These are phyloP conservation scores for Stylonectria norvegica DNA, from an alignment of 2,329 filamentous ascomycete species.

Conservation along the genomic window DNA sequence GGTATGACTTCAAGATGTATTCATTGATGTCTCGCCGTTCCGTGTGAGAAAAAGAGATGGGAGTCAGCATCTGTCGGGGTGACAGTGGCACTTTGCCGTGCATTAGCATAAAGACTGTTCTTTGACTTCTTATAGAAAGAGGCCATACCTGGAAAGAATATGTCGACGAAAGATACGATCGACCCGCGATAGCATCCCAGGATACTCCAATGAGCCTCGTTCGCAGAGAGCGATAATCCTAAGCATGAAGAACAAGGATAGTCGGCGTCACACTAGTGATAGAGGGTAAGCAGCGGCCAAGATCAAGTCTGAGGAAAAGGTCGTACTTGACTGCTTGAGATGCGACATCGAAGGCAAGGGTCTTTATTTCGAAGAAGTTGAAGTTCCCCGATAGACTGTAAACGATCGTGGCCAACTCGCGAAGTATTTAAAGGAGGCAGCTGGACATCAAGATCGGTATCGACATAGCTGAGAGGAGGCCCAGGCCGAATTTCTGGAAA, in stretches of 20 bases:
- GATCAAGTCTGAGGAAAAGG: background rate
- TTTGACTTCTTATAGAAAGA: background rate
- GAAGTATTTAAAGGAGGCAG: constrained; percentile 54
- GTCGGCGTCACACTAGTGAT: constrained; percentile 48
- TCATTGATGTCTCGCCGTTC: constrained; percentile 51
- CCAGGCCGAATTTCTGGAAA: constrained; percentile 38
- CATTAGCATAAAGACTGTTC: constrained; percentile 10
- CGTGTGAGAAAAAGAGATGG: constrained; percentile 48
- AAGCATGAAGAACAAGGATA: constrained; percentile 48
- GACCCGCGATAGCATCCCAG: constrained; percentile 52
- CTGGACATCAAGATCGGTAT: constrained; percentile 49
- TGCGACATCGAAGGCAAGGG: constrained; percentile 51
- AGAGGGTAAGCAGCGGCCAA: constrained; percentile 13
- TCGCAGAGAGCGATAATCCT: constrained; percentile 34
- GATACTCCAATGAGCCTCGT: constrained; percentile 44
- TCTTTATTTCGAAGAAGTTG: constrained; percentile 45
- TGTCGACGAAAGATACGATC: constrained; percentile 44
- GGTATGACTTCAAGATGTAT: constrained; percentile 46
- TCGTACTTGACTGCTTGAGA: constrained; percentile 46
- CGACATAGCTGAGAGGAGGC: constrained; percentile 38
- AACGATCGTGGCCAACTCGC: constrained; percentile 48
- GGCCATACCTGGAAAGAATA: constrained; percentile 47
- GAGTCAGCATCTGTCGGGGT: constrained; percentile 48
- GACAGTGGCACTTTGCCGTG: constrained; percentile 40
- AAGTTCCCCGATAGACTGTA: constrained; percentile 57